Evolutionary conservation across 106 monocot genomes (phyloP), one percentile per base, ranked within the genome.

Genomic region (Dendrobium catenatum): DNA sequence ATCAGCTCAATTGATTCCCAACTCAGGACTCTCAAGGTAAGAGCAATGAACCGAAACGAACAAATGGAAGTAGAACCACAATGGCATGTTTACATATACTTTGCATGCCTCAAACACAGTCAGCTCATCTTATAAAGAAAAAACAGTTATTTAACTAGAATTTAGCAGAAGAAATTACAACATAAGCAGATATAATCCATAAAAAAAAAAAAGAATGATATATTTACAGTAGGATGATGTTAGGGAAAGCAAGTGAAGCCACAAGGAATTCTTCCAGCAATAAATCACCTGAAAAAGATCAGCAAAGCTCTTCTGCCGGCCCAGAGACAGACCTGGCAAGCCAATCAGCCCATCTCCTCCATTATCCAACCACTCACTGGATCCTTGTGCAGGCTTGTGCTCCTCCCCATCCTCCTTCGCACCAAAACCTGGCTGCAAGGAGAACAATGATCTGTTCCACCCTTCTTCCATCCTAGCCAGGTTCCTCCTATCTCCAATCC

Each of bases 291-390:
- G 90, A 83, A 90, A 83, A 31, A 90, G 76, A 81, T 86, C 90
- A 24, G 88, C 86, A 37, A 90, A 88, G 81, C 90, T 88, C 75
- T 83, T 85, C 85, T 88, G 85, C n/a, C 85, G 78, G 20, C 83
- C 81, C 1, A 90, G 81, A 19, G 88, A 86, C 22, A 88, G 26
- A 41, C 86, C 88, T 17, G 88, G 82, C 31, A 91, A 42, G 48
- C 90, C 88, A 27, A 88, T 82, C 66, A 91, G 67, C 44, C 88
- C 90, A 88, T 88, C 88, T 42, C 88, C 88, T 13, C 83, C 88
- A 6, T 83, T 44, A 55, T 82, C 77, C 41, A 82, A 29, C 90
- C 90, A 88, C 78, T 86, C 88, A 29, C 82, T 72, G 18, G 82
- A 37, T 68, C 88, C 79, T 51, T 54, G 79, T 17, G 33, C 73